Evolutionary conservation across 768 basidiomycete genomes (phyloP), one percentile per base, ranked within the genome.

Genomic region (Termitomyces sp.): DNA sequence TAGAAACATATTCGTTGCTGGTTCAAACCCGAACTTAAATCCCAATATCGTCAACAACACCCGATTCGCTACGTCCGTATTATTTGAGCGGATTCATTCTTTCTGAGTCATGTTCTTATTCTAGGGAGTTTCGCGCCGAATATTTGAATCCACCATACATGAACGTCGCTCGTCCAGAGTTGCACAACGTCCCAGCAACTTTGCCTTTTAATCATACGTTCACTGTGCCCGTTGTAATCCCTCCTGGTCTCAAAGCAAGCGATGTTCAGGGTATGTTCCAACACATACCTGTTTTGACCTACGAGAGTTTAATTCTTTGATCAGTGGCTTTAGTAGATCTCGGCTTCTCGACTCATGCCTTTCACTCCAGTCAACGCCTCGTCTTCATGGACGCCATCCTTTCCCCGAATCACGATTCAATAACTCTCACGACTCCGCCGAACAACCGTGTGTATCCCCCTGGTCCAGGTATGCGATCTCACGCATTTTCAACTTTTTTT

Each of bases 111-210:
- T 40, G 53, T 70, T 60, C 66, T 64, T 24, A 38, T 49, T 41
- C 28, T 30, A 61, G 60, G 3, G 75, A 78, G 66, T 78, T 74
- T 65, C 74, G 75, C 3, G 69, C 74, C 11, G 75, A 79, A 62
- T 76, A 73, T 55, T 67, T 74, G 33, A 72, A 73, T 46, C 78
- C 76, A 2, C 76, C 78, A 3, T 78, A 73, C 65, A 75, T 78
- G 72, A 68, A 65, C 18, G 65, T 67, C 33, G 62, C 63, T 5
- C 68, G 77, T 14, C 77, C 76, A 6, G 64, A 63, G 1, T 58
- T 75, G 49, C 69, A 64, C 22, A 69, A 73, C 36, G 64, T 73
- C 3, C 76, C 77, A 1, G 66, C 64, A n/a, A 72, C 69, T 28
- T 68, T 78, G 41, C 67, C 65, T 30, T 78, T 75, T 64, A 71